Percentiles rank a stretch among this genome's conserved stretches.
Evolutionary conservation across 1,284 basidiomycete genomes (phyloP).

Genomic region (Cutaneotrichosporon spelunceum): DNA sequence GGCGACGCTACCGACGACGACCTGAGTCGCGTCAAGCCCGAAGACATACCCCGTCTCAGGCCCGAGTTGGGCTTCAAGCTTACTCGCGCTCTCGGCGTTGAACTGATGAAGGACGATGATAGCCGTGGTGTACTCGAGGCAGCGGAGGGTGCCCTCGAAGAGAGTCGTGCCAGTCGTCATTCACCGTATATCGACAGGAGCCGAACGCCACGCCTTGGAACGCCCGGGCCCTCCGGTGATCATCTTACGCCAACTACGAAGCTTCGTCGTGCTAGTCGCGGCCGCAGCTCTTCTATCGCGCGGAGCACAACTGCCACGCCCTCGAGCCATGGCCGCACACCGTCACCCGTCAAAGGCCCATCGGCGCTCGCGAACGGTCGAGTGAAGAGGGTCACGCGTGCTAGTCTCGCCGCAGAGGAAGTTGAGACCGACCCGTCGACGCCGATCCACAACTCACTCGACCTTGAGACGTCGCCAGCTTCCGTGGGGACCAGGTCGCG

Average conservation of each 20-base stretch:
- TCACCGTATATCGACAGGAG: not conserved
- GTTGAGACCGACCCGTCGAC: not conserved
- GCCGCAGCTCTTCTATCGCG: not conserved
- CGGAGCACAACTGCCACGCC: not conserved
- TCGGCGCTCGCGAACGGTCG: not conserved
- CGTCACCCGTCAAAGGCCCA: not conserved
- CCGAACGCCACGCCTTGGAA: not conserved
- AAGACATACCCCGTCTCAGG: not conserved
- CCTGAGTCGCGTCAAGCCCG: not conserved
- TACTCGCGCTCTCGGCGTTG: not conserved
- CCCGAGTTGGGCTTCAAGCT: not conserved
- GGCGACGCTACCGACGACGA: not conserved
- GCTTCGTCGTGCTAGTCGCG: not conserved
- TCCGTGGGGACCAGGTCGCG: not conserved
- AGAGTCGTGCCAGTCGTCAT: not conserved
- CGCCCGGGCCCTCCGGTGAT: not conserved
- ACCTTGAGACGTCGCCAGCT: not conserved
- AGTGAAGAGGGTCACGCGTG: constrained; percentile 2
- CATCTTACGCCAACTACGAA: not conserved
- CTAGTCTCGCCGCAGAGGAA: constrained; percentile 16
- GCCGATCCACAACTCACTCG: not conserved
- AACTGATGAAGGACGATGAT: not conserved
- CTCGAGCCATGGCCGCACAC: not conserved
- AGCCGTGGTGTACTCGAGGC: not conserved
- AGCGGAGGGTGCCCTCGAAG: not conserved